Percentiles rank a stretch among this genome's conserved stretches.
Evolutionary conservation across 768 basidiomycete genomes (phyloP).

Genomic region (Leccinum variicolor): DNA sequence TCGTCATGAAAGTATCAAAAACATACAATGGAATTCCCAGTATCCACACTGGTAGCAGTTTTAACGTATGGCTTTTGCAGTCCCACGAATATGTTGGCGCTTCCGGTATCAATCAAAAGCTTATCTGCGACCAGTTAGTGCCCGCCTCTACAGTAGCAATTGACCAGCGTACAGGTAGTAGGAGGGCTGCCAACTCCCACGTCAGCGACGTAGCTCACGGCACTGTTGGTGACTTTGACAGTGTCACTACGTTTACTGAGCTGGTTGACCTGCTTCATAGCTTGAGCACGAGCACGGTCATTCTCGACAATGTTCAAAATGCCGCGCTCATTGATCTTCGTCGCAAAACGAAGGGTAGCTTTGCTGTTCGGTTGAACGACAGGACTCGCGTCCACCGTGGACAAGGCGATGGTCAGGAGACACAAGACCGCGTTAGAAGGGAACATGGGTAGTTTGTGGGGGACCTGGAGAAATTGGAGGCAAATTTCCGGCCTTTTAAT

Average conservation of each 20-base stretch:
- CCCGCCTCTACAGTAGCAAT: not conserved
- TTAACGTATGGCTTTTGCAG: conserved; percentile 9
- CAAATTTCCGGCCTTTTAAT: not conserved
- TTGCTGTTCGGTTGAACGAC: conserved; percentile 3
- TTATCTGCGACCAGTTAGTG: conserved; percentile 16
- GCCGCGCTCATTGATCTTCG: conserved; percentile 10
- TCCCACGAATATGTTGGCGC: conserved; percentile 30
- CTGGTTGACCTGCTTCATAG: conserved; percentile 1
- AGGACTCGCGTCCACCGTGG: conserved; percentile 13
- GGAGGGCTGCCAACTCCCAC: conserved; percentile 27
- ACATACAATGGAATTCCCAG: conserved; percentile 22
- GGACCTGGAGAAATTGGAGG: no score
- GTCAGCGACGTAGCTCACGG: conserved; percentile 25
- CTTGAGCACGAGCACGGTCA: conserved; percentile 21
- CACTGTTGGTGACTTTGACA: conserved; percentile 16
- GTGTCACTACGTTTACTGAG: conserved; percentile 7
- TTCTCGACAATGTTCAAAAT: conserved; percentile 7
- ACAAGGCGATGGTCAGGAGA: conserved; percentile 10
- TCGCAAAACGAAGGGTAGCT: conserved; percentile 10
- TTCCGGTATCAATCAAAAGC: conserved; percentile 31
- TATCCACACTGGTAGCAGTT: conserved; percentile 11
- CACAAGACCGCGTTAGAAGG: conserved; percentile 5
- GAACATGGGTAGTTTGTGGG: conserved; percentile 8
- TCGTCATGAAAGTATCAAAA: not conserved
- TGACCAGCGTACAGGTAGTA: conserved; percentile 21